Base-by-base conservation (phyloP, 768 basidiomycete species). In the Suillus luteus region DNA sequence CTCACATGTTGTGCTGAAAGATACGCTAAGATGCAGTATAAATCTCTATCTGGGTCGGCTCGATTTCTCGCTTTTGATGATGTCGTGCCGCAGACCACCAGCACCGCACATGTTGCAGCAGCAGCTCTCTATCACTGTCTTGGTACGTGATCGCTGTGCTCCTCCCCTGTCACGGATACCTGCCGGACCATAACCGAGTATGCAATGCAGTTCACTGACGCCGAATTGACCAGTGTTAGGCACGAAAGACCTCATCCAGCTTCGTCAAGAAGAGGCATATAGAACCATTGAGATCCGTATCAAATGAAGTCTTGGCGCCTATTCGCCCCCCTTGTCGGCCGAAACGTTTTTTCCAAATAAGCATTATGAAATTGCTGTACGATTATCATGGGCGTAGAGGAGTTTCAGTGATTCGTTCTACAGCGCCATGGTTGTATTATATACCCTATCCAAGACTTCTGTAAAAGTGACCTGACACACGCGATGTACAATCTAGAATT, bases 111-210 rank as follows among this genome's bases (percentile, higher is more conserved):
- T 70, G 89, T 94, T 43, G 93, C 91, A 11, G 87, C 92, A 10
- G 85, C 90, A 17, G 93, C 87, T 5, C 88, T 95, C 73, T 92
- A 95, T 73, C 91, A 95, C 67, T 93, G 92, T 72, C 81, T 95
- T 49, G 92, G 93, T 93, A 64, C 43, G 82, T 73, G 11, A 40
- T 22, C 35, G 19, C 8, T 6, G 31, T 8, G 22, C 11, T n/a
- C 37, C 1, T 41, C 37, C n/a, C 12, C 37, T 59, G 19, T 19
- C 60, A 44, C 55, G 40, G 31, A 19, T 51, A 41, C 38, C 60
- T 52, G 55, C 37, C 37, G n/a, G 37, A 27, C 17, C 38, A 11
- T 58, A 40, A 3, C 22, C 37, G 17, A 54, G 38, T 57, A 57
- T 40, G 15, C 6, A 40, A 17, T 33, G 17, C 35, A 55, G 35